phyloP scores from a whole-genome alignment of 2,329 filamentous ascomycete species.

The Lecanicillium sp. region DNA sequence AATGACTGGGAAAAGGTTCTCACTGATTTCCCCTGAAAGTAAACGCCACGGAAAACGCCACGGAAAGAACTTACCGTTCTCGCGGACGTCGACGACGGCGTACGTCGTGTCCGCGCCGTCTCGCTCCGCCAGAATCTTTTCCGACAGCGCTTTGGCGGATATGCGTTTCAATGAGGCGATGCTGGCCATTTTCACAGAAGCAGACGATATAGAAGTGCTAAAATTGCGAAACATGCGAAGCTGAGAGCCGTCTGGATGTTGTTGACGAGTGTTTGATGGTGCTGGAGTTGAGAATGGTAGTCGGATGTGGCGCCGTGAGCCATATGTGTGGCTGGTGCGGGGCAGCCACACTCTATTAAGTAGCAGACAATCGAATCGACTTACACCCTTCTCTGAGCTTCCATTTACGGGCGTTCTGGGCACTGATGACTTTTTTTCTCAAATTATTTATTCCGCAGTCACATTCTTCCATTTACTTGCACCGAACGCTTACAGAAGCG shows the following conservation, averaged over 20 bases:
- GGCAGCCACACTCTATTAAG: too few relatives aligned
- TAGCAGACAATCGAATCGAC: too few relatives aligned
- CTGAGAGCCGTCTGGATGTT: not conserved
- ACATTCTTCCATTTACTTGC: too few relatives aligned
- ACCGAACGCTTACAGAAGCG: too few relatives aligned
- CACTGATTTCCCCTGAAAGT: too few relatives aligned
- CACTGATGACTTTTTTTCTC: too few relatives aligned
- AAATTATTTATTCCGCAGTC: too few relatives aligned
- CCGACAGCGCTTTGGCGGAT: slow-evolving; percentile 60
- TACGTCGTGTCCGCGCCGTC: slow-evolving; percentile 41
- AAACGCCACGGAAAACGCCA: not conserved
- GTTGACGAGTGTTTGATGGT: not conserved
- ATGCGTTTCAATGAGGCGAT: slow-evolving; percentile 52
- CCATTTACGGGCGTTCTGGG: too few relatives aligned
- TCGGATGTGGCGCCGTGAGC: too few relatives aligned
- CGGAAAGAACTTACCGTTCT: slow-evolving; percentile 54
- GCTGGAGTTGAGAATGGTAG: not conserved
- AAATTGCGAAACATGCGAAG: not conserved
- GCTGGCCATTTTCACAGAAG: slow-evolving; percentile 1
- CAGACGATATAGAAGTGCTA: not conserved
- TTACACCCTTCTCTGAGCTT: too few relatives aligned
- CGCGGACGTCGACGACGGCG: slow-evolving; percentile 83
- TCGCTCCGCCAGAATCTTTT: slow-evolving; percentile 51
- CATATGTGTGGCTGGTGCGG: too few relatives aligned
- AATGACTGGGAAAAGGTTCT: too few relatives aligned